Conservation (phyloP, 2,329 filamentous ascomycete species). For the Neurospora sp. region DNA sequence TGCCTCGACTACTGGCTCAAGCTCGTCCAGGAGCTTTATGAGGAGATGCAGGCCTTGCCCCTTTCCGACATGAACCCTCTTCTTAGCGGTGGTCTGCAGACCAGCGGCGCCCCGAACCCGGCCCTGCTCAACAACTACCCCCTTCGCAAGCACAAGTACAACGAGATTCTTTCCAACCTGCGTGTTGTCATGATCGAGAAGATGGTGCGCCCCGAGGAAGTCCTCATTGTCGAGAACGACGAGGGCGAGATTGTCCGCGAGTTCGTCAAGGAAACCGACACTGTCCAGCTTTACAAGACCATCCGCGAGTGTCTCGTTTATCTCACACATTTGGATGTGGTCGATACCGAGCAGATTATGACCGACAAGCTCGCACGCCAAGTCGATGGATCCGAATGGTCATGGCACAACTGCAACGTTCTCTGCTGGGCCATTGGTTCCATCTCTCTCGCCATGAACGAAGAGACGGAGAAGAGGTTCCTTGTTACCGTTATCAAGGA, state of each 20-base stretch:
- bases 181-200: constrained; percentile 99
- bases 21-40: constrained; percentile 92
- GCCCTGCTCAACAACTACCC: constrained; percentile 80
- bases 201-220: constrained; percentile 97
- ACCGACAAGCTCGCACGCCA: constrained; percentile 94
- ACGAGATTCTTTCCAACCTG: constrained; percentile 84
- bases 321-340: constrained; percentile 90
- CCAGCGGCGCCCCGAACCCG: constrained; percentile 77
- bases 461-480: constrained; percentile 98
- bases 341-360: constrained; percentile 98
- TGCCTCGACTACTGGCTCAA: constrained; percentile 99
- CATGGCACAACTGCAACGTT: constrained; percentile 99
- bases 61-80: constrained; percentile 89
- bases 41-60: constrained; percentile 95
- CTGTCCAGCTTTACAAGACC: constrained; percentile 98
- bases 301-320: constrained; percentile 96
- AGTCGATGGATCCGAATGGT: constrained; percentile 94
- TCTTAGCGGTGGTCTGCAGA: constrained; percentile 63
- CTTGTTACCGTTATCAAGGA: constrained; percentile 98
- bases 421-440: constrained; percentile 99
- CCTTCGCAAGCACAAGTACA: constrained; percentile 95
- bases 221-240: constrained; percentile 98
- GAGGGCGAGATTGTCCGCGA: constrained; percentile 98
- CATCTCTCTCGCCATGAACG: constrained; percentile 98
- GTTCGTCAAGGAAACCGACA: constrained; percentile 98